These are phyloP conservation scores for Phaeosphaeriaceae sp. DNA, from an alignment of 2,329 filamentous ascomycete species.

Conservation along the genomic window DNA sequence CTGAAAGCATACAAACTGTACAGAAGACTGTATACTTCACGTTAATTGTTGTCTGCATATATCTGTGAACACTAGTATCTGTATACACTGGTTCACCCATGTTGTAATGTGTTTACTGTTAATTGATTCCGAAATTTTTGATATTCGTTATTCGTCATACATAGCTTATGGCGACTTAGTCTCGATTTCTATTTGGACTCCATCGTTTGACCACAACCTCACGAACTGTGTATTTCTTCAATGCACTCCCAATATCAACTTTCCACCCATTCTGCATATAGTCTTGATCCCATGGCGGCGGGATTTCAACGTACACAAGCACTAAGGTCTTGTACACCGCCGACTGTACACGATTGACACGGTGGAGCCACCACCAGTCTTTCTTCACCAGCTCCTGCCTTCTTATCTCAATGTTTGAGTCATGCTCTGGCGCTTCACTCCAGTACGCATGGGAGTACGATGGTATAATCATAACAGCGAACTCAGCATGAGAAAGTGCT, in stretches of 20 bases:
- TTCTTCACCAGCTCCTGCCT: constrained; percentile 52
- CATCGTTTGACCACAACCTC: constrained; percentile 84
- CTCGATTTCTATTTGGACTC: constrained; percentile 79
- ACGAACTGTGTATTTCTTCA: constrained; percentile 75
- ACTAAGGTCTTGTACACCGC: constrained; percentile 91
- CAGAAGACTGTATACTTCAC: too few species aligned
- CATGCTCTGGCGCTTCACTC: constrained; percentile 56
- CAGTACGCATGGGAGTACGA: constrained; percentile 79
- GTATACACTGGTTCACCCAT: too few species aligned
- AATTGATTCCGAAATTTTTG: too few species aligned
- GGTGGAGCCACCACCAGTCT: constrained; percentile 85
- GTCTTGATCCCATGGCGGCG: constrained; percentile 64
- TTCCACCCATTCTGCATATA: constrained; percentile 46
- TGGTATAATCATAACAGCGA: constrained; percentile 83
- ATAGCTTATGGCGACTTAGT: constrained; percentile 45
- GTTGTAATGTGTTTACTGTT: too few species aligned
- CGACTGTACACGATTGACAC: constrained; percentile 84
- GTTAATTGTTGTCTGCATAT: too few species aligned
- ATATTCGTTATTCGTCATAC: background rate
- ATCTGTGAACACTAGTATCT: too few species aligned
- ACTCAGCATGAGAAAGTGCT: constrained; percentile 94
- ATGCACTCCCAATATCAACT: constrained; percentile 65
- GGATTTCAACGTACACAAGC: constrained; percentile 89
- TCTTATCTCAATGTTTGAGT: constrained; percentile 58
- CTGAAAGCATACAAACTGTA: too few species aligned